These are phyloP conservation scores for Lasiodiplodia hormozganensis DNA, from an alignment of 2,329 filamentous ascomycete species.

Conservation along the genomic window DNA sequence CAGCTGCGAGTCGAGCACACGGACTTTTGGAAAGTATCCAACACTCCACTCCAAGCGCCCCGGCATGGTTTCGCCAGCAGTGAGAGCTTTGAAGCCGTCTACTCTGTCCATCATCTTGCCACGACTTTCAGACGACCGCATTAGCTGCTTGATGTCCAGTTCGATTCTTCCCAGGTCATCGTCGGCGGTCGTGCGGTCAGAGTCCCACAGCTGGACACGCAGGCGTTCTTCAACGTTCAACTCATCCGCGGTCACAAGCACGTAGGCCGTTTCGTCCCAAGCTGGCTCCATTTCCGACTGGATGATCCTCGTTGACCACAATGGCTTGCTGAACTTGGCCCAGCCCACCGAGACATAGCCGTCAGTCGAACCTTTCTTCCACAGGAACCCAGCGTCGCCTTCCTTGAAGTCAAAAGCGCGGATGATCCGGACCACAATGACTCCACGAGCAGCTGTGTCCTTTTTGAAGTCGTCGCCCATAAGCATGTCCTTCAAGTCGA, in stretches of 20 bases:
- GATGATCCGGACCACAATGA: conserved; percentile 71
- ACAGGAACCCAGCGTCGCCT: conserved; percentile 68
- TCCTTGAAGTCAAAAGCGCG: conserved; percentile 74
- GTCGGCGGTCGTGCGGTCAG: conserved; percentile 73
- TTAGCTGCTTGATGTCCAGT: conserved; percentile 69
- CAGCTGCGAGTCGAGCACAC: conserved; percentile 68
- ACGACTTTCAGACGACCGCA: conserved; percentile 64
- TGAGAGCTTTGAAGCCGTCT: conserved; percentile 71
- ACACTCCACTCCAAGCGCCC: conserved; percentile 73
- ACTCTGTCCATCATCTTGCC: conserved; percentile 68
- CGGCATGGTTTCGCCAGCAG: conserved; percentile 71
- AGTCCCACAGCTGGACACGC: conserved; percentile 77
- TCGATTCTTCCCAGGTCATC: conserved; percentile 78
- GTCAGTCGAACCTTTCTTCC: conserved; percentile 69
- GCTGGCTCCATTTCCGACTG: conserved; percentile 69
- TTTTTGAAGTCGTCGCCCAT: conserved; percentile 81
- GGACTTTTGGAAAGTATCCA: conserved; percentile 73
- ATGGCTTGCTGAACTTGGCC: conserved; percentile 77
- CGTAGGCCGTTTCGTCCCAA: conserved; percentile 73
- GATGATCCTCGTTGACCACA: conserved; percentile 71
- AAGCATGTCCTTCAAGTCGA: conserved; percentile 79
- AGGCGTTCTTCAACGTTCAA: conserved; percentile 74
- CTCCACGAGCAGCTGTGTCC: conserved; percentile 69
- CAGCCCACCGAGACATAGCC: conserved; percentile 76
- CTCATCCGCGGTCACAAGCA: conserved; percentile 75